Evolutionary conservation across 2,329 filamentous ascomycete genomes (phyloP).

Genomic region (Hortaea sp.): DNA sequence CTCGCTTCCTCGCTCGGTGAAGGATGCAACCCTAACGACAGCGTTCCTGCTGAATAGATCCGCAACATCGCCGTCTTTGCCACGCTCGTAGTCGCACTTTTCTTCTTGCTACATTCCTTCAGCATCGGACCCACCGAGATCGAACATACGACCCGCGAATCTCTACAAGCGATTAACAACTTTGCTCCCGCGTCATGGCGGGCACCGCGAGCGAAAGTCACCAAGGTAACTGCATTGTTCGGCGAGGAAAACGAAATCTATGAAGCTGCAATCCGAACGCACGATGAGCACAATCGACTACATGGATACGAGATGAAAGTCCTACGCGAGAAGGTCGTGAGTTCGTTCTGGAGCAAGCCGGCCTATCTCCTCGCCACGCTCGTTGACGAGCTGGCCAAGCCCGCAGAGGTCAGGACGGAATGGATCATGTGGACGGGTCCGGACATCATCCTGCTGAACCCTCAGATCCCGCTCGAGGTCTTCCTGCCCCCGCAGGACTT

Average conservation of each 20-base stretch:
- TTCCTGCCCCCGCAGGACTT: conserved; percentile 23
- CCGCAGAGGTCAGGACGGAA: conserved; percentile 13
- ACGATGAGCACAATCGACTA: conserved; percentile 24
- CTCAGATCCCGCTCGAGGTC: conserved; percentile 18
- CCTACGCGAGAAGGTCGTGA: conserved; percentile 21
- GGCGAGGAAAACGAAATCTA: conserved; percentile 25
- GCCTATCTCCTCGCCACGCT: conserved; percentile 9
- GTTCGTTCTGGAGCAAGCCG: conserved; percentile 10
- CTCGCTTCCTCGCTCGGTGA: not conserved
- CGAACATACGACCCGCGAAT: not conserved
- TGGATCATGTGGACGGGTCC: conserved; percentile 25
- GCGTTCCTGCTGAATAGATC: not conserved
- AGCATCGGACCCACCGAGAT: not conserved
- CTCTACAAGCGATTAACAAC: conserved; percentile 1
- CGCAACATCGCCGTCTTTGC: conserved; percentile 1
- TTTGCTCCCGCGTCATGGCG: not conserved
- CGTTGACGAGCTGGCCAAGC: conserved; percentile 20
- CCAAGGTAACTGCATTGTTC: conserved; percentile 27
- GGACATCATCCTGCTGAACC: conserved; percentile 21
- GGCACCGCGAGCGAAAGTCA: conserved; percentile 8
- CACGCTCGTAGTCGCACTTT: not conserved
- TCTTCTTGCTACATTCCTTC: conserved; percentile 1
- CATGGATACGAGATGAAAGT: conserved; percentile 29
- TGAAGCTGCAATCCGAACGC: conserved; percentile 27
- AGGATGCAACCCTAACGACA: not conserved